phyloP scores from a whole-genome alignment of 176 grass and related monocot genomes.

The Aegilops umbellulata region DNA sequence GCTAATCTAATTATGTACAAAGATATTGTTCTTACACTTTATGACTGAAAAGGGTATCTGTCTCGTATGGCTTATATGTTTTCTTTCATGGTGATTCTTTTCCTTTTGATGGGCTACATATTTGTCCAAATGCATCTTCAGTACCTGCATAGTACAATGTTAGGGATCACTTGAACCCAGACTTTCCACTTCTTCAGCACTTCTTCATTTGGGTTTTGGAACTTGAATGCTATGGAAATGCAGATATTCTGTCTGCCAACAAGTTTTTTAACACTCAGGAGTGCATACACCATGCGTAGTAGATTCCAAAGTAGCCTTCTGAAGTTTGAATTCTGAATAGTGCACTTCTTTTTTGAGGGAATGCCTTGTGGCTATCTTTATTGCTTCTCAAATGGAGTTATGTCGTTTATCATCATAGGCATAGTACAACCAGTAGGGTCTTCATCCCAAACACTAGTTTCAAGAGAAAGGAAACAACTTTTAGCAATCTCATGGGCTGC shows the following conservation, averaged over 20 bases:
- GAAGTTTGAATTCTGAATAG: not conserved
- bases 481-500: not conserved
- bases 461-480: not conserved
- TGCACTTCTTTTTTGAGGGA: not conserved
- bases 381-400: not conserved
- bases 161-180: not conserved
- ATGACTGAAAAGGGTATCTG: not conserved
- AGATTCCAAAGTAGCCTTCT: conserved; percentile 14
- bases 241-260: not conserved
- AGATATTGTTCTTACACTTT: not conserved
- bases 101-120: not conserved
- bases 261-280: conserved; percentile 5
- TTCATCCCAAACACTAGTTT: not conserved
- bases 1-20: not conserved
- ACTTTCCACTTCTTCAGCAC: not conserved
- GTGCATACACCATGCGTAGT: not conserved
- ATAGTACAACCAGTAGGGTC: not conserved
- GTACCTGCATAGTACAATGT: not conserved
- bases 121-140: conserved; percentile 3
- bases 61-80: not conserved
- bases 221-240: conserved; percentile 21
- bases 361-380: not conserved
- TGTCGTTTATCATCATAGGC: not conserved
- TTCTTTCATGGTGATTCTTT: not conserved
- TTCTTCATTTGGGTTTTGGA: conserved; percentile 6